These are phyloP conservation scores for Colletotrichum limetticola DNA, from an alignment of 2,329 filamentous ascomycete species.

Conservation along the genomic window DNA sequence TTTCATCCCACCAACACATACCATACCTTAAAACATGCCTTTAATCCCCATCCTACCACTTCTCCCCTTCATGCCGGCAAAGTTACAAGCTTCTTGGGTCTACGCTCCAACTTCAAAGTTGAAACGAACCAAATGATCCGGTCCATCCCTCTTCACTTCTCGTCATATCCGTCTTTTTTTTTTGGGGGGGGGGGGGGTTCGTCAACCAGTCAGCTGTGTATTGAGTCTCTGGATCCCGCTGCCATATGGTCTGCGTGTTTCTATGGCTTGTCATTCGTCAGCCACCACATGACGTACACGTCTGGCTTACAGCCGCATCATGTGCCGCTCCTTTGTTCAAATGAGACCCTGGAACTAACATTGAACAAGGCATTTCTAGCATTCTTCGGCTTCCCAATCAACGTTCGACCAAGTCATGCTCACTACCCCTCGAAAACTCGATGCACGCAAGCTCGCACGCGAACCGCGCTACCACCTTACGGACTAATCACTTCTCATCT, in stretches of 20 bases:
- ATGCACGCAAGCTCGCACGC: background rate
- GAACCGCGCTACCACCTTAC: background rate
- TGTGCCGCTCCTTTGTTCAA: constrained; percentile 27
- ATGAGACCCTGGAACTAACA: constrained; percentile 15
- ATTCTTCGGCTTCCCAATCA: background rate
- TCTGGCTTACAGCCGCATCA: constrained; percentile 29
- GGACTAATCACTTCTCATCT: constrained; percentile 18
- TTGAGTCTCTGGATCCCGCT: background rate
- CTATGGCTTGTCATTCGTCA: constrained; percentile 21
- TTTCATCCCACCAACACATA: background rate
- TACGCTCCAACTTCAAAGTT: background rate
- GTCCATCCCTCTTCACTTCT: constrained; percentile 1
- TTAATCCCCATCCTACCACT: constrained; percentile 8
- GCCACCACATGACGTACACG: constrained; percentile 31
- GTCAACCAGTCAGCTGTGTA: constrained; percentile 13
- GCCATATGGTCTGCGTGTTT: background rate
- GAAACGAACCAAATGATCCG: constrained; percentile 25
- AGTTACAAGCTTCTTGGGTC: background rate
- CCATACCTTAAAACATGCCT: constrained; percentile 8
- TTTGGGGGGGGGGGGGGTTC: background rate
- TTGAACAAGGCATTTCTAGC: background rate
- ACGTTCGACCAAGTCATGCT: background rate
- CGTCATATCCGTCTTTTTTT: background rate
- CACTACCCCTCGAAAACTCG: background rate
- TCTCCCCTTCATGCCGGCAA: constrained; percentile 22